Percentiles rank a stretch among this genome's conserved stretches.
These are phyloP conservation scores for Fusarium musae DNA, from an alignment of 2,329 filamentous ascomycete species.

Conservation along the genomic window DNA sequence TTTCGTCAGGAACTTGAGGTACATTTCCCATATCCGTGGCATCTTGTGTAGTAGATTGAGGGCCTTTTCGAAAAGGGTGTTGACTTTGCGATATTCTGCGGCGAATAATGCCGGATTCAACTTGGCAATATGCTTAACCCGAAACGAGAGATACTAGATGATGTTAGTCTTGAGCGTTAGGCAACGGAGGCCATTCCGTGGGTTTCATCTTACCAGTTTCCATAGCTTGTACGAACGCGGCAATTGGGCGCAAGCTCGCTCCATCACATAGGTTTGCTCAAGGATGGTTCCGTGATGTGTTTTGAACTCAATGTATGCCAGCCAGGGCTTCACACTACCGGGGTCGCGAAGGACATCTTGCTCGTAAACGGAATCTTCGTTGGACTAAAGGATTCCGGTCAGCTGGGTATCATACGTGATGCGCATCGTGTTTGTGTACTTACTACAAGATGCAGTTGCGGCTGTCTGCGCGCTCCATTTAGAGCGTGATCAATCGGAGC, in stretches of 20 bases:
- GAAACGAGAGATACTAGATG: conserved; percentile 81
- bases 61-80: conserved; percentile 91
- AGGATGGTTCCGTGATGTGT: conserved; percentile 83
- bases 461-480: conserved; percentile 55
- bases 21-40: conserved; percentile 98
- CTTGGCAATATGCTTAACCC: conserved; percentile 81
- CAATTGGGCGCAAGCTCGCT: conserved; percentile 88
- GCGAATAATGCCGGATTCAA: conserved; percentile 85
- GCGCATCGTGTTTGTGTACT: conserved; percentile 35
- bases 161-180: conserved; percentile 1
- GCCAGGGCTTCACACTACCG: conserved; percentile 91
- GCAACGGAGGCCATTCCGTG: neutral
- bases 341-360: conserved; percentile 91
- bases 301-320: conserved; percentile 94
- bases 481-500: conserved; percentile 37
- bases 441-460: conserved; percentile 63
- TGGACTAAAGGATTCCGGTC: conserved; percentile 63
- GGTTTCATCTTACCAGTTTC: conserved; percentile 75
- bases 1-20: conserved; percentile 86
- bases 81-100: conserved; percentile 90
- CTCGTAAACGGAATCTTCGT: conserved; percentile 95
- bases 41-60: conserved; percentile 97
- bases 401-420: conserved; percentile 34
- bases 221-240: conserved; percentile 98
- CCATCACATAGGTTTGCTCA: conserved; percentile 88